Percentiles rank a stretch among this genome's conserved stretches.
Conservation (phyloP, 306 rosid species). For the Arachis hypogaea region DNA sequence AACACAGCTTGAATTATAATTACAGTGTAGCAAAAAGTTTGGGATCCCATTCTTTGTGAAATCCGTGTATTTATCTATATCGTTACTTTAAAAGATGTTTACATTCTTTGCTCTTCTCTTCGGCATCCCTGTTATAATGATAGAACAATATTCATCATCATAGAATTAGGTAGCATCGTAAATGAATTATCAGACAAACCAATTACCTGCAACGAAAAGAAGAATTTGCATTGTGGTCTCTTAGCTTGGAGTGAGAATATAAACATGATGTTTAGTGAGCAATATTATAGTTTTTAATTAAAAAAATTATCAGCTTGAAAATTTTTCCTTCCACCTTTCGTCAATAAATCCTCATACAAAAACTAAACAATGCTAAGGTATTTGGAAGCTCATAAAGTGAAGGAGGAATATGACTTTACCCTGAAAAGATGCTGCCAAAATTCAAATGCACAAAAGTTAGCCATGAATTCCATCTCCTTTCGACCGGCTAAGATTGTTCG, state of each 20-base stretch:
- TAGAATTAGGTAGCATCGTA: constrained; percentile 17
- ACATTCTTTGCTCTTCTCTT: constrained; percentile 43
- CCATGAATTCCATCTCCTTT: constrained; percentile 66
- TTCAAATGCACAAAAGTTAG: constrained; percentile 74
- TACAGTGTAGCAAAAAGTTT: too few relatives aligned
- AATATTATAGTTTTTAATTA: constrained; percentile 9
- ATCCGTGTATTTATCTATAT: too few relatives aligned
- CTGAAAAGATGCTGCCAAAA: constrained; percentile 88
- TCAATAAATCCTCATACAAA: constrained; percentile 4
- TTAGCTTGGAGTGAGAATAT: constrained; percentile 74
- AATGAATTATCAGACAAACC: constrained; percentile 24
- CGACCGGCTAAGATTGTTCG: constrained; percentile 47
- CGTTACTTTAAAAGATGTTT: too few relatives aligned
- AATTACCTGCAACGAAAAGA: constrained; percentile 72
- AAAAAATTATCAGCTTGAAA: constrained; percentile 8
- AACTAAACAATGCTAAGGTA: constrained; percentile 31
- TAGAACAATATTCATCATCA: constrained; percentile 28
- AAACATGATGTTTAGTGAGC: constrained; percentile 35
- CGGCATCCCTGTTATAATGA: constrained; percentile 73
- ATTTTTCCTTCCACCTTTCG: constrained; percentile 23
- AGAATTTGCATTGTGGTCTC: constrained; percentile 72
- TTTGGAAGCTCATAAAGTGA: constrained; percentile 32
- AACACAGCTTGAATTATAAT: too few relatives aligned
- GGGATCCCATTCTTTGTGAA: too few relatives aligned
- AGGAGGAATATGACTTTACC: constrained; percentile 51